phyloP scores from a whole-genome alignment of 2,329 filamentous ascomycete genomes.

The Zasmidium cellare region DNA sequence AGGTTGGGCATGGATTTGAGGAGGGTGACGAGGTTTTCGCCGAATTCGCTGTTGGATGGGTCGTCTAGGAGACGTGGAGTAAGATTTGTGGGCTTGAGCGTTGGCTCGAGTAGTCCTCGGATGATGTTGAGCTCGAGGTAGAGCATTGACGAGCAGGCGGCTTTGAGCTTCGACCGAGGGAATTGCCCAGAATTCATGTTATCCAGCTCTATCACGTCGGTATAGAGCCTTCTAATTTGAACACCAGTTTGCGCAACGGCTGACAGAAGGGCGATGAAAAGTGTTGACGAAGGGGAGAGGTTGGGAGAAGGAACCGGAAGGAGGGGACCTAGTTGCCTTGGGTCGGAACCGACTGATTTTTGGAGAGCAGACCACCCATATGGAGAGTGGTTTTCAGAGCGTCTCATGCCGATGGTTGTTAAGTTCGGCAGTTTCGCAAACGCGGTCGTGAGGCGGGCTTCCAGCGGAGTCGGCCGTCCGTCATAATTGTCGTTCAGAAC shows the following conservation, averaged over 20 bases:
- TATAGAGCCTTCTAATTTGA: constrained; percentile 31
- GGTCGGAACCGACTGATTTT: constrained; percentile 29
- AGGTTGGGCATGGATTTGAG: constrained; percentile 22
- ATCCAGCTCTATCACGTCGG: constrained; percentile 34
- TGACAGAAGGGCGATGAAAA: constrained; percentile 29
- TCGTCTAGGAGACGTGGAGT: neutral
- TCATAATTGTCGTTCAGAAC: constrained; percentile 16
- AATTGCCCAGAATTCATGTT: constrained; percentile 21
- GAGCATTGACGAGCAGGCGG: constrained; percentile 25
- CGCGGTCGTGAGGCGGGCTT: constrained; percentile 13
- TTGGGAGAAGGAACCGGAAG: constrained; percentile 16
- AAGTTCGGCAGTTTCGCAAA: constrained; percentile 29
- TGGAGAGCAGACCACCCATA: constrained; percentile 29
- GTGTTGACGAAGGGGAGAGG: constrained; percentile 26
- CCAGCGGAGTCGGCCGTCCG: constrained; percentile 4
- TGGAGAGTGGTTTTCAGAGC: constrained; percentile 30
- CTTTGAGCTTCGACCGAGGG: constrained; percentile 16
- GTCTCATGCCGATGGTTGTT: constrained; percentile 32
- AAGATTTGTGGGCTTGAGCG: neutral
- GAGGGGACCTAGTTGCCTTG: constrained; percentile 28
- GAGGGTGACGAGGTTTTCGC: constrained; percentile 22
- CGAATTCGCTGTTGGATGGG: constrained; percentile 9
- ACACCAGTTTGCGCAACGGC: constrained; percentile 18
- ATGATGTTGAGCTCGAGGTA: constrained; percentile 33
- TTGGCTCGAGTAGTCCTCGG: constrained; percentile 11